Evolutionary conservation across 768 basidiomycete genomes (phyloP), one percentile per base, ranked within the genome.

Genomic region (Phanerochaete carnosa): DNA sequence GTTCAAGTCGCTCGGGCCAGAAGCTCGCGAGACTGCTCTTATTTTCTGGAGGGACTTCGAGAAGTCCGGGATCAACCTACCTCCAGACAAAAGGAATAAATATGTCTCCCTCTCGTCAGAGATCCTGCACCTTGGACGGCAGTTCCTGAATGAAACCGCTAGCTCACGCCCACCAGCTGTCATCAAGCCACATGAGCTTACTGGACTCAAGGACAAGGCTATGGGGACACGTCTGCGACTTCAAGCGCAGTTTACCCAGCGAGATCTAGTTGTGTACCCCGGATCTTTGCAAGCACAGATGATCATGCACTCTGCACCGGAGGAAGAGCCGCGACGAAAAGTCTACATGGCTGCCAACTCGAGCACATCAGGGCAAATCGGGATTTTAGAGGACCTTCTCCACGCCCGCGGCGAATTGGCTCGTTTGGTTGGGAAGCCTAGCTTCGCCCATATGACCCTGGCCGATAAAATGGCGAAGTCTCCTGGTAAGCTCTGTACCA

Each of bases 1-100:
- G 39, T 82, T 88, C 30, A 77, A 81, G 54, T 84, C 85, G 0
- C 80, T 93, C 55, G 83, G 80, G 53, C 83, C 82, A 13, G 92
- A 94, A 69, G 92, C 89, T n/a, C 76, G 84, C 57, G 86, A 89
- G 64, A 94, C 95, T 6, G 95, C 97, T 29, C 80, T 91, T 25
- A 95, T 95, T 62, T 98, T 98, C 75, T 89, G 94, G 83, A 83
- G 90, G 50, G 97, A 98, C 79, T 99, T 99, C 74, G 93, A 97
- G 70, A 95, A 95, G 73, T 98, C 95, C 15, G 96, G 94, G 9
- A 95, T 98, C 63, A 83, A 95, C 71, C 81, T 99, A 13, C 89
- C 94, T 11, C 83, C 88, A 0, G 79, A 79, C 11, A 80, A 94
- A 66, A 84, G 97, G 43, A 79, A 85, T 35, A 86, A 83, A 62